phyloP scores from a whole-genome alignment of 2,329 filamentous ascomycete genomes.

The Verruconis gallopava region DNA sequence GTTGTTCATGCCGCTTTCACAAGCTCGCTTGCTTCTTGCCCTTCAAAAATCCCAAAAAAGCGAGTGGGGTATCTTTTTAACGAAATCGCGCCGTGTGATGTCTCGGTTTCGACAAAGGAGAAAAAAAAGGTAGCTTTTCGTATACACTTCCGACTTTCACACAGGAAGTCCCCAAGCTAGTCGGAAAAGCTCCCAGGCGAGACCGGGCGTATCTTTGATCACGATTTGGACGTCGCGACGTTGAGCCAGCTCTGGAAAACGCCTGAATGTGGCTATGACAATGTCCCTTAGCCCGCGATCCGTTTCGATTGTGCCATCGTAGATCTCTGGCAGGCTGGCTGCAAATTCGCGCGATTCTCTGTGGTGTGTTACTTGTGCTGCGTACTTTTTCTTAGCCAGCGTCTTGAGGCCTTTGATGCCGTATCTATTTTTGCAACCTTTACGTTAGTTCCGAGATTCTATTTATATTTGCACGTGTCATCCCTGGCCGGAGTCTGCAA shows the following conservation, averaged over 20 bases:
- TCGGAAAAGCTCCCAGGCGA: conserved; percentile 36
- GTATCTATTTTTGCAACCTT: conserved; percentile 23
- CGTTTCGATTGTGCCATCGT: conserved; percentile 35
- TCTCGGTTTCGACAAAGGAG: too few relatives aligned
- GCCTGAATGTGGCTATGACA: conserved; percentile 34
- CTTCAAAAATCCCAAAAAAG: too few relatives aligned
- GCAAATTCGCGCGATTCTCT: conserved; percentile 32
- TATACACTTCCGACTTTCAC: background rate
- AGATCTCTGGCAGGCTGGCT: conserved; percentile 36
- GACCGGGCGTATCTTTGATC: conserved; percentile 31
- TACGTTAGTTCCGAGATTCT: conserved; percentile 17
- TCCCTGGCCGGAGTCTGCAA: background rate
- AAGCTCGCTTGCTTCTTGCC: too few relatives aligned
- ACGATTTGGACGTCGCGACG: conserved; percentile 33
- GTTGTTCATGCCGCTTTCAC: too few relatives aligned
- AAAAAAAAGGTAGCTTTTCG: too few relatives aligned
- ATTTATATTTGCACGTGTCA: background rate
- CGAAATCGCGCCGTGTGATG: too few relatives aligned
- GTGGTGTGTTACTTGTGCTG: conserved; percentile 31
- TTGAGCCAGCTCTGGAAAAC: conserved; percentile 31
- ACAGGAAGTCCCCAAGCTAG: conserved; percentile 34
- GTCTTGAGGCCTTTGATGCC: conserved; percentile 34
- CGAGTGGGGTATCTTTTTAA: too few relatives aligned
- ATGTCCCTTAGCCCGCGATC: conserved; percentile 36
- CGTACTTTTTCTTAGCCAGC: conserved; percentile 33